Conservation (phyloP, 2,329 filamentous ascomycete species). For the Orbilia quercus region DNA sequence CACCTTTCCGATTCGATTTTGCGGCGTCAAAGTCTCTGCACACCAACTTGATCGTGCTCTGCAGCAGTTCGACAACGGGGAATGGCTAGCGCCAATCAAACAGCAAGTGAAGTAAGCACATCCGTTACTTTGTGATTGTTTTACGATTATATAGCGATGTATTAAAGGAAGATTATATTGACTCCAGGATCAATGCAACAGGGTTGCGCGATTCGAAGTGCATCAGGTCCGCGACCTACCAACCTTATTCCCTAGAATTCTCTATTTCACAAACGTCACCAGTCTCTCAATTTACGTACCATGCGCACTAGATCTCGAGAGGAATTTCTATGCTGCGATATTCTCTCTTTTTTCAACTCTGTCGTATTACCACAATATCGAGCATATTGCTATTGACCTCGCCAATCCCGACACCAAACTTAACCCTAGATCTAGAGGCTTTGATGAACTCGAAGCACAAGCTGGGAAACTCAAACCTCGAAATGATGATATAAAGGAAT, state of each 20-base stretch:
- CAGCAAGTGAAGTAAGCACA: too few species aligned
- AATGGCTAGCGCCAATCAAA: background rate
- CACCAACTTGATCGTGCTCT: background rate
- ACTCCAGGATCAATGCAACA: background rate
- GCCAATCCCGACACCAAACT: background rate
- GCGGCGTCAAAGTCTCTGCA: background rate
- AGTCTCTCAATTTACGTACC: background rate
- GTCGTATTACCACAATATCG: background rate
- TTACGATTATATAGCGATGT: too few species aligned
- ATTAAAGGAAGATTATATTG: too few species aligned
- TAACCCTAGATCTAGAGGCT: background rate
- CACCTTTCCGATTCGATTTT: conserved; percentile 7
- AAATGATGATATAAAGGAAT: background rate
- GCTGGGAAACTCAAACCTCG: background rate
- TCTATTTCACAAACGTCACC: background rate
- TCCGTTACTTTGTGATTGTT: too few species aligned
- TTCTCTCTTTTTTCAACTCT: background rate
- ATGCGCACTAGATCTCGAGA: background rate
- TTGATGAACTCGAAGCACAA: too few species aligned
- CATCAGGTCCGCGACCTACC: background rate
- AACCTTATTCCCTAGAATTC: background rate
- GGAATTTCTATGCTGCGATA: background rate
- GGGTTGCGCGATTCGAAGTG: background rate
- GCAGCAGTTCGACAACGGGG: background rate
- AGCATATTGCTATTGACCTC: background rate